Evolutionary conservation across 2,329 filamentous ascomycete genomes (phyloP).

Genomic region (Aspergillus novofumigatus): DNA sequence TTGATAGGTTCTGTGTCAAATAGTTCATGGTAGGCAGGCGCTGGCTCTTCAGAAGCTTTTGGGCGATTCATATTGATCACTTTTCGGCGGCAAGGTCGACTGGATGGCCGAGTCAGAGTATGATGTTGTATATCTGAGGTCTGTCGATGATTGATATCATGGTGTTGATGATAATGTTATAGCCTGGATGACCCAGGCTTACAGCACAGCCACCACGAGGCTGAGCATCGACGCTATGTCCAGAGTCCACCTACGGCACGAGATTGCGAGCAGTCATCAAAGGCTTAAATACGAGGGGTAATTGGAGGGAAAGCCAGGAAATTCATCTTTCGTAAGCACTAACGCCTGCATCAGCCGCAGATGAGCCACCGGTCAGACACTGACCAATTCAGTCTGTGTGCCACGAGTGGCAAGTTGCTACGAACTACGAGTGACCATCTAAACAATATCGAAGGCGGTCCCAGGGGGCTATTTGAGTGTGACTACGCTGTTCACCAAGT

Average conservation of each 20-base stretch:
- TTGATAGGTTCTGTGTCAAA: not conserved
- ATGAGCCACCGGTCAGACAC: not conserved
- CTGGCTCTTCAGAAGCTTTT: not conserved
- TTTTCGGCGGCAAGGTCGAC: not conserved
- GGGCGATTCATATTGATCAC: not conserved
- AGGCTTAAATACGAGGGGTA: too few relatives aligned
- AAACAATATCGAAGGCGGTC: not conserved
- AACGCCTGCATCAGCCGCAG: too few relatives aligned
- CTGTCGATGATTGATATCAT: too few relatives aligned
- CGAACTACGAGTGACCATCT: not conserved
- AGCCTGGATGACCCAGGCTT: not conserved
- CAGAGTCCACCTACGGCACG: not conserved
- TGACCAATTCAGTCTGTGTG: constrained; percentile 6
- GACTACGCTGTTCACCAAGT: too few relatives aligned
- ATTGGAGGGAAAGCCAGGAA: too few relatives aligned
- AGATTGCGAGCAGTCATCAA: too few relatives aligned
- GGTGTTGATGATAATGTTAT: not conserved
- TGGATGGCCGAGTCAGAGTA: too few relatives aligned
- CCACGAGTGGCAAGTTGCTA: constrained; percentile 6
- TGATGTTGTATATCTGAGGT: too few relatives aligned
- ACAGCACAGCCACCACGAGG: not conserved
- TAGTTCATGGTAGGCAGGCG: not conserved
- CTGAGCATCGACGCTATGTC: not conserved
- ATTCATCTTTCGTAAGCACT: too few relatives aligned
- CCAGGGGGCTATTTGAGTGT: too few relatives aligned